Conservation (phyloP, 148 eudicot species). For the Amaranthus cruentus region DNA sequence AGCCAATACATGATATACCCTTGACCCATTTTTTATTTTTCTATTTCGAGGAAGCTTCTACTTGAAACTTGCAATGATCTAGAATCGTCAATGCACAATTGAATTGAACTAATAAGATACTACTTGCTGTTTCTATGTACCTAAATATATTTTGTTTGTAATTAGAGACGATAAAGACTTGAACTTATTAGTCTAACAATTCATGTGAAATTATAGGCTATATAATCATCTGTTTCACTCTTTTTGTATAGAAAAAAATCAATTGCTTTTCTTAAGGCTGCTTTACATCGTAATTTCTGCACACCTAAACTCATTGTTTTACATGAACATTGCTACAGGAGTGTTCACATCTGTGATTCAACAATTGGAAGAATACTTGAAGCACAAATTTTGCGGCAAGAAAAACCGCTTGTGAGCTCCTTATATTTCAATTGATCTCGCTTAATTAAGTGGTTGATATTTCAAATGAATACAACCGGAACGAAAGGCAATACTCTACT, state of each 20-base stretch:
- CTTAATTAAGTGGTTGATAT: too few species aligned
- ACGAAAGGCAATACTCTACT: too few species aligned
- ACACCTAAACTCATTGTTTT: not conserved
- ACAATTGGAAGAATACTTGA: conserved; percentile 54
- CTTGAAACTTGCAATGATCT: not conserved
- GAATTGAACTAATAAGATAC: not conserved
- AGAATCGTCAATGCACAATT: not conserved
- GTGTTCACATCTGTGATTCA: conserved; percentile 42
- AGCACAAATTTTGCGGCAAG: conserved; percentile 43
- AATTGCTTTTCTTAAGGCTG: not conserved
- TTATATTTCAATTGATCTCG: too few species aligned
- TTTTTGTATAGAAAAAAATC: not conserved
- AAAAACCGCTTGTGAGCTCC: conserved; percentile 11
- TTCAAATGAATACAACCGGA: too few species aligned
- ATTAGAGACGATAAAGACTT: not conserved
- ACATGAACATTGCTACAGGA: conserved; percentile 33
- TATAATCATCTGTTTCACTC: not conserved
- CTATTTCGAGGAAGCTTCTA: not conserved
- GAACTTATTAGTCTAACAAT: too few species aligned
- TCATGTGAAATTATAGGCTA: too few species aligned
- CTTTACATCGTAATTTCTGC: not conserved
- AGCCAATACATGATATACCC: not conserved
- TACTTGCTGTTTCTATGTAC: not conserved
- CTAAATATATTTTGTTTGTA: not conserved
- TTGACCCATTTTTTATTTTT: not conserved